Base-by-base conservation (phyloP, 768 basidiomycete species). In the Phallus indusiatus region DNA sequence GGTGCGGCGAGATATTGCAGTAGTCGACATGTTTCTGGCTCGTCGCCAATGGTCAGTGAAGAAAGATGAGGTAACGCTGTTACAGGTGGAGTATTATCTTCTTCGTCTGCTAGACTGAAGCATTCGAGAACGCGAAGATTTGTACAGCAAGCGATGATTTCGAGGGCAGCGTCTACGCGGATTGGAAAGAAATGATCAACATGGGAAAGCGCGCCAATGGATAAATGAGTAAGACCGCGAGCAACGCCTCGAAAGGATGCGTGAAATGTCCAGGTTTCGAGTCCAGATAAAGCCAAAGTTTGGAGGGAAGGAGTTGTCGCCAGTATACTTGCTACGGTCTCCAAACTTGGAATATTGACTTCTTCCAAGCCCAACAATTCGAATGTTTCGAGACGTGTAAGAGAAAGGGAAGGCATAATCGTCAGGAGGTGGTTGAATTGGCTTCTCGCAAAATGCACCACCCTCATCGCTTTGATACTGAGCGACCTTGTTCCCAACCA, bases 161-260 rank as follows among this genome's bases (percentile, higher is more conserved):
- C 55, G 12, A 56, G 21, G 17, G 48, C 24, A 14, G 55, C 55
- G 42, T 56, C 55, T 17, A 56, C 55, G 12, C 55, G 11, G 18
- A 56, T 42, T 22, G 55, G 55, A 47, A 56, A 56, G 16, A 42
- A 35, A 18, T 56, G 48, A 34, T 56, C 55, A 46, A 56, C 47
- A 46, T 48, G 21, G 11, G 55, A 56, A 47, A 21, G 35, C 14
- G 55, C 36, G 5, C 42, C 47, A n/a, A 56, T 56, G 28, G 55
- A 47, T 33, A 56, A 42, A 28, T 56, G 55, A n/a, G 55, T 56
- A 28, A 56, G 10, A 9, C n/a, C 3, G 46, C 16, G 12, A 17
- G 42, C 21, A 17, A 18, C 4, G n/a, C 17, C 5, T 10, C 20
- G 4, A 1, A 56, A 16, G 12, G 55, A 46, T n/a, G 12, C n/a